Evolutionary conservation across 192 early-diverging fungal species (phyloP).

Genomic region (Gonapodya sp.): DNA sequence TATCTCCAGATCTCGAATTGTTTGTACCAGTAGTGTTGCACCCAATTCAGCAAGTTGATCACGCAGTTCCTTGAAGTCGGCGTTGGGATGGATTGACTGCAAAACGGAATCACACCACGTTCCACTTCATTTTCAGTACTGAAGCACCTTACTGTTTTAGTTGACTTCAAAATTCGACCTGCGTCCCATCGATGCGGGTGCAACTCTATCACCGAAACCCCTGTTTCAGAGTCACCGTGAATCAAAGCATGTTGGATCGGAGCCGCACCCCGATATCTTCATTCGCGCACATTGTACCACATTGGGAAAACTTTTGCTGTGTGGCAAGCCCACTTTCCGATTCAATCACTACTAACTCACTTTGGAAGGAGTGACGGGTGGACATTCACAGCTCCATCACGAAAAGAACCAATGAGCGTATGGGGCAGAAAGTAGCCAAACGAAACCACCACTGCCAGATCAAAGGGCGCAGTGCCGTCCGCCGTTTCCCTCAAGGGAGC

Average conservation of each 20-base stretch:
- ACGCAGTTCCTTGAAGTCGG: constrained; percentile 19
- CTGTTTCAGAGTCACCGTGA: constrained; percentile 59
- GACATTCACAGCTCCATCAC: constrained; percentile 66
- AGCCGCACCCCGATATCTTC: constrained; percentile 74
- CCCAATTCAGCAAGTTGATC: constrained; percentile 44
- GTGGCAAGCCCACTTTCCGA: constrained; percentile 14
- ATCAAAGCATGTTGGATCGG: constrained; percentile 80
- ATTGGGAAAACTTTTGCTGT: background rate
- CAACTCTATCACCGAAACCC: constrained; percentile 81
- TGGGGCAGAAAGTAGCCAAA: constrained; percentile 83
- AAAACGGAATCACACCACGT: constrained; percentile 7
- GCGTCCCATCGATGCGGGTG: constrained; percentile 71
- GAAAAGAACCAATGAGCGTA: constrained; percentile 59
- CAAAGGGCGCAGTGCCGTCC: constrained; percentile 37
- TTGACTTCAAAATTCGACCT: constrained; percentile 70
- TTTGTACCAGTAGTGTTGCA: constrained; percentile 46
- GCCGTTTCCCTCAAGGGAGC: background rate
- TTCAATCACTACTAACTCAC: constrained; percentile 28
- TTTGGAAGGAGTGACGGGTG: constrained; percentile 90
- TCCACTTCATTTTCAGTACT: background rate
- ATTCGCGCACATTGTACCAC: background rate
- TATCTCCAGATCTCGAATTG: constrained; percentile 47
- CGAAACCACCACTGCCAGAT: constrained; percentile 85
- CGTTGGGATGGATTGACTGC: constrained; percentile 21
- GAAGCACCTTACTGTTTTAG: constrained; percentile 32